These are phyloP conservation scores for Solanum hybrid DNA, from an alignment of 305 asterid species.

Conservation along the genomic window DNA sequence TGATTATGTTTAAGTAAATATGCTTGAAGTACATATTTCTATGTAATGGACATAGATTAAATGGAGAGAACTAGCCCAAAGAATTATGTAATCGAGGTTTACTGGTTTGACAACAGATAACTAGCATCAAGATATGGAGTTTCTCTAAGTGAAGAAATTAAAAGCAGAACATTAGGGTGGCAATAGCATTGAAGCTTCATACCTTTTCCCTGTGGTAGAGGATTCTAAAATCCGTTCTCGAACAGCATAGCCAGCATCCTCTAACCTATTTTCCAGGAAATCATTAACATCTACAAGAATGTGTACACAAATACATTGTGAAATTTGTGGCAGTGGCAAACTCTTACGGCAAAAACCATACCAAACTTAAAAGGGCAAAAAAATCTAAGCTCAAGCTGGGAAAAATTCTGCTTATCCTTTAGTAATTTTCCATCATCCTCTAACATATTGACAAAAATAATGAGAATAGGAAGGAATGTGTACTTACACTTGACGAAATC, in stretches of 20 bases:
- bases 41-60: background rate
- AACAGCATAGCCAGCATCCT: slow-evolving; percentile 88
- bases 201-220: slow-evolving; percentile 90
- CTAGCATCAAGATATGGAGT: background rate
- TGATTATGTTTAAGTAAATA: background rate
- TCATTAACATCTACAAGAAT: background rate
- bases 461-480: no score
- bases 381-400: background rate
- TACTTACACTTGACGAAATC: no score
- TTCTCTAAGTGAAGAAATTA: background rate
- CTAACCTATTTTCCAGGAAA: slow-evolving; percentile 31
- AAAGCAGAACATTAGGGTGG: background rate
- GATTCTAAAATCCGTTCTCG: slow-evolving; percentile 78
- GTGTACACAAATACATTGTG: background rate
- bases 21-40: background rate
- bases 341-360: background rate
- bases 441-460: no score
- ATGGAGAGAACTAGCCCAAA: background rate
- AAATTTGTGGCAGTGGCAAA: background rate
- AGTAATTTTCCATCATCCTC: no score
- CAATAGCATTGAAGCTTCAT: background rate
- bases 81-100: background rate
- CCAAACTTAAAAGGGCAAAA: background rate
- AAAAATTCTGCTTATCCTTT: background rate
- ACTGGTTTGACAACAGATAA: background rate